Base-by-base conservation (phyloP, 2,329 filamentous ascomycete genomes). In the Talaromyces sp. region DNA sequence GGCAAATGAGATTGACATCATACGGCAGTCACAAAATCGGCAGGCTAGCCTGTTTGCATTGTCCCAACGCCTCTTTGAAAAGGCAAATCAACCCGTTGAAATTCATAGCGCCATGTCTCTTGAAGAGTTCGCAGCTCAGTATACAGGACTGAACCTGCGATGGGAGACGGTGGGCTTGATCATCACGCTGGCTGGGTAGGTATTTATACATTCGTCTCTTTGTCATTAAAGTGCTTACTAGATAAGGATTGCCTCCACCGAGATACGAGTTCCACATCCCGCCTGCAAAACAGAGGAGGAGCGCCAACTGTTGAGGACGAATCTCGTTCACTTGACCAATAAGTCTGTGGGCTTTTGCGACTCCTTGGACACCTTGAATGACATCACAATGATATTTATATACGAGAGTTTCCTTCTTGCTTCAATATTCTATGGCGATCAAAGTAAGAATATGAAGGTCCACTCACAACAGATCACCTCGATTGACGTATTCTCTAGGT, bases 321-420 rank as follows among this genome's bases (percentile, higher is more conserved):
- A 36, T n/a, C 36, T 59, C 6, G 51, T 59, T 22, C 57, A 59
- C 19, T 33, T 59, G 43, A 41, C 33, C 43, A 59, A 59, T 25
- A 59, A 59, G 28, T 59, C 51, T 40, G 43, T 59, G 17, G 57
- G 33, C n/a, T 59, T 59, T 21, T 59, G 57, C 6, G 57, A 59
- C 13, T 59, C 57, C 22, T 19, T 59, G 5, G 57, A 59, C 17
- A 59, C 57, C 13, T 17, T 59, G 25, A 59, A 59, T 35, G 57
- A 59, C 39, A 33, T 59, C 6, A 59, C 41, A 3, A 59, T 59
- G 57, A 59, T 59, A 41, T 59, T 59, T 15, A 28, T 59, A 15
- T 59, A 55, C n/a, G 57, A 59, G 11, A 59, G 57, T 11, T 59
- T 59, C 13, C 57, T 59, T 6, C 57, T 59, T 22, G 57, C 57